Evolutionary conservation across 306 rosid species (phyloP), one percentile per base, ranked within the genome.

Genomic region (Acmispon strigosus): DNA sequence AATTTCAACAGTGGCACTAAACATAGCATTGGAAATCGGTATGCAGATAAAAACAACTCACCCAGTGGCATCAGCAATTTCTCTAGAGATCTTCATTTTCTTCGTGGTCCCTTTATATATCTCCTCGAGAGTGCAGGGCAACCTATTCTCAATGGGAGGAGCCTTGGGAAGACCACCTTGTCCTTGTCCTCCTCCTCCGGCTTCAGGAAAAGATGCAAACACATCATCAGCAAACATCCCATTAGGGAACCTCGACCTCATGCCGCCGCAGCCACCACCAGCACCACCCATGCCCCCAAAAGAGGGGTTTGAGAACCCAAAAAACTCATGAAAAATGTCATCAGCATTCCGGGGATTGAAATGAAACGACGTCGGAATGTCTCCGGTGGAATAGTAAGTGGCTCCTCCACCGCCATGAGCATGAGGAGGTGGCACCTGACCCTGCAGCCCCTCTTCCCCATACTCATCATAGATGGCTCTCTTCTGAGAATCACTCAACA

Each of bases 401-500:
- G 80, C 43, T 67, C 89, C 75, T 6, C 79, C 89, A 5, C 62
- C 70, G 15, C 15, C 19, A 55, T 15, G 19, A 53, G 72, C 79
- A 57, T 69, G 86, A 11, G 92, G 84, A 7, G 90, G 88, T 32
- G 88, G 85, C 69, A 81, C 76, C 62, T 82, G 84, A 69, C 88
- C 88, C 77, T 83, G 85, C 29, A 85, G 20, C 32, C 88, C 90
- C 50, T 82, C 88, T 74, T 86, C 89, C 10, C 94, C 90, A 48
- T 75, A 86, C 44, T 86, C 84, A 50, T 86, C 94, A 70, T 86
- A 86, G 0, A 86, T 3, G 4, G 81, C 87, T 63, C 78, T 82
- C 81, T 86, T 88, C 53, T 80, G 83, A 24, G 94, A 80, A 80
- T 88, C 90, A 76, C 90, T 88, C 41, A 88, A 75, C 50, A 88